Percentiles rank a stretch among this genome's conserved stretches.
Evolutionary conservation across 208 protist species (phyloP).

Genomic region (Angomonas ambiguus): DNA sequence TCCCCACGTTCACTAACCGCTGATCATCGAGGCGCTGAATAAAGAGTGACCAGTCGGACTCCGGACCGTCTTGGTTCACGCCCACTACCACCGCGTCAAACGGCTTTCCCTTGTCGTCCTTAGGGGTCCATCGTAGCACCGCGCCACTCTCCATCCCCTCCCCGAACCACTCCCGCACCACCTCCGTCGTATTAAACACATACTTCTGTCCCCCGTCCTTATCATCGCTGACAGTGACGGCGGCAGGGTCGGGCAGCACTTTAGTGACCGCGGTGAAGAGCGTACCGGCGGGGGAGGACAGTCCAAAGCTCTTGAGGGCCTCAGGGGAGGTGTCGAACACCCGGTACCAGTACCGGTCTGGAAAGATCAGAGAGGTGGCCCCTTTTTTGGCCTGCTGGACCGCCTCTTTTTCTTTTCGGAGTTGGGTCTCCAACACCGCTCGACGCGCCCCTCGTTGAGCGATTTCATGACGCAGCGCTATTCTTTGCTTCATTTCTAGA

Average conservation of each 20-base stretch:
- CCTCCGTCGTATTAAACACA: slow-evolving; percentile 11
- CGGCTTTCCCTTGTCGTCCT: not conserved
- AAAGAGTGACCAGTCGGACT: slow-evolving; percentile 50
- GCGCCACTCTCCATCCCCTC: slow-evolving; percentile 66
- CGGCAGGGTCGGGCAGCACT: slow-evolving; percentile 33
- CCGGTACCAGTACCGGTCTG: slow-evolving; percentile 69
- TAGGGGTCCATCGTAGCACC: slow-evolving; percentile 34
- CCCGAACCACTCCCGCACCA: slow-evolving; percentile 42
- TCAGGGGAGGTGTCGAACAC: slow-evolving; percentile 56
- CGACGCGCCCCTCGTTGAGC: slow-evolving; percentile 36
- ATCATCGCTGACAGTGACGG: not conserved
- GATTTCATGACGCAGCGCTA: slow-evolving; percentile 51
- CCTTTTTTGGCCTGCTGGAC: slow-evolving; percentile 15
- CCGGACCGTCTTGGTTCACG: slow-evolving; percentile 49
- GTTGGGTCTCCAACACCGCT: slow-evolving; percentile 42
- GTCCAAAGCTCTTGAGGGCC: slow-evolving; percentile 50
- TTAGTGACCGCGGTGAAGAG: slow-evolving; percentile 33
- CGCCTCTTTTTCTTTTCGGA: slow-evolving; percentile 25
- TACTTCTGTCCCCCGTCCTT: not conserved
- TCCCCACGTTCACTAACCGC: slow-evolving; percentile 61
- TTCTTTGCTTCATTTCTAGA: slow-evolving; percentile 70
- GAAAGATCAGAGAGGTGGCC: slow-evolving; percentile 42
- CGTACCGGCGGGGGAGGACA: slow-evolving; percentile 39
- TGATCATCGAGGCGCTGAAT: slow-evolving; percentile 29
- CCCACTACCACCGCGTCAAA: slow-evolving; percentile 66